Conservation (phyloP, 805 yeast genomes). For the Metschnikowia rubicola region DNA sequence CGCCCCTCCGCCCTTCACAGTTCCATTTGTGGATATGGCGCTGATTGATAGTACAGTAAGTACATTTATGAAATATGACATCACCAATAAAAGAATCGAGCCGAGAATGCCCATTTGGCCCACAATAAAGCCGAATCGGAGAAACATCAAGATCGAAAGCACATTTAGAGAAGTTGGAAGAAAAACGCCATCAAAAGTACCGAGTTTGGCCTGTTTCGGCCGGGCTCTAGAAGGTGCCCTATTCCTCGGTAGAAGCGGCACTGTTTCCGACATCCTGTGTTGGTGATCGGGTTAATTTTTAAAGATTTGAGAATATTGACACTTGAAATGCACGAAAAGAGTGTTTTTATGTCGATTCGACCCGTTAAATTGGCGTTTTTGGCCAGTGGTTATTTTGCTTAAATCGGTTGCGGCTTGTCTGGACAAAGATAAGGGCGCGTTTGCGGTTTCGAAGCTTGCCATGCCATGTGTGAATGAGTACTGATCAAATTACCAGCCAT, state of each 20-base stretch:
- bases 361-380: too few relatives aligned
- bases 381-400: too few relatives aligned
- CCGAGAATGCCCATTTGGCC: constrained; percentile 94
- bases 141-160: constrained; percentile 87
- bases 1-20: constrained; percentile 97
- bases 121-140: constrained; percentile 90
- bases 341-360: too few relatives aligned
- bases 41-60: constrained; percentile 86
- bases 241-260: constrained; percentile 19
- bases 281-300: too few relatives aligned
- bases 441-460: too few relatives aligned
- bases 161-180: constrained; percentile 92
- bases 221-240: not conserved
- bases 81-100: constrained; percentile 56
- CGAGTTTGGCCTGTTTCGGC: constrained; percentile 45
- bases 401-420: too few relatives aligned
- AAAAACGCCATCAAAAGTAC: constrained; percentile 86
- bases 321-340: too few relatives aligned
- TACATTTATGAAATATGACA: constrained; percentile 78
- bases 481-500: too few relatives aligned
- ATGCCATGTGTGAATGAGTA: too few relatives aligned
- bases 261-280: constrained; percentile 11
- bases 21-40: constrained; percentile 96
- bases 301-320: too few relatives aligned
- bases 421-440: too few relatives aligned